phyloP scores from a whole-genome alignment of 2,329 filamentous ascomycete genomes.

The Pyricularia pennisetigena region DNA sequence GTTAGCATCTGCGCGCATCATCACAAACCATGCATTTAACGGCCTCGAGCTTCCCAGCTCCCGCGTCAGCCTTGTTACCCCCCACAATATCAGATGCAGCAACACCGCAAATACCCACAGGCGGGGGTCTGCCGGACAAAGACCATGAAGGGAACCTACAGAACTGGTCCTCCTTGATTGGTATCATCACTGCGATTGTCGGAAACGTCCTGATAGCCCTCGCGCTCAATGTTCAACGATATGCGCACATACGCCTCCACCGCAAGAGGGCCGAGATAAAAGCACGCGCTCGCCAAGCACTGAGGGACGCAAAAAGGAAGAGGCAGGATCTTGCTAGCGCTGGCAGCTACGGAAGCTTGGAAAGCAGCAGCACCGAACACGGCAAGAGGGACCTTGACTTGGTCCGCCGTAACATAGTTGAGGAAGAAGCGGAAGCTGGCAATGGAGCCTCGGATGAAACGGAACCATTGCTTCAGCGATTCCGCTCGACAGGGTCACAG shows the following conservation, averaged over 20 bases:
- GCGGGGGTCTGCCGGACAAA: slow-evolving; percentile 11
- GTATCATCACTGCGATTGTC: slow-evolving; percentile 83
- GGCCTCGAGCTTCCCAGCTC: neutral
- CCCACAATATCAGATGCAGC: slow-evolving; percentile 8
- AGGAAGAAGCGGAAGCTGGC: slow-evolving; percentile 20
- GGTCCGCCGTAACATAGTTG: slow-evolving; percentile 10
- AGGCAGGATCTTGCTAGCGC: slow-evolving; percentile 19
- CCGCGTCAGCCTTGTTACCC: neutral
- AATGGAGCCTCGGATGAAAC: slow-evolving; percentile 28
- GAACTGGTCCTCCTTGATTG: slow-evolving; percentile 88
- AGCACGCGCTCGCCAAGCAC: slow-evolving; percentile 41
- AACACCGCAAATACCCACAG: slow-evolving; percentile 8
- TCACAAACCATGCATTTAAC: slow-evolving; percentile 7
- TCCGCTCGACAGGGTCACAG: neutral
- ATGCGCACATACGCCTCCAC: slow-evolving; percentile 81
- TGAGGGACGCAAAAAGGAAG: slow-evolving; percentile 33
- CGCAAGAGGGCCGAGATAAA: slow-evolving; percentile 54
- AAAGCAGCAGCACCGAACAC: slow-evolving; percentile 10
- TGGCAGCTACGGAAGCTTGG: slow-evolving; percentile 32
- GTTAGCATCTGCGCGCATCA: neutral
- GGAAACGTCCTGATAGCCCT: slow-evolving; percentile 93
- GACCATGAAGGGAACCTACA: slow-evolving; percentile 40
- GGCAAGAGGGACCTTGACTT: slow-evolving; percentile 16
- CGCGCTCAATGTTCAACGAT: slow-evolving; percentile 91
- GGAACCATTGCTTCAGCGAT: slow-evolving; percentile 42